Evolutionary conservation across 2,329 filamentous ascomycete species (phyloP).

Genomic region (Epichloe amarillans): DNA sequence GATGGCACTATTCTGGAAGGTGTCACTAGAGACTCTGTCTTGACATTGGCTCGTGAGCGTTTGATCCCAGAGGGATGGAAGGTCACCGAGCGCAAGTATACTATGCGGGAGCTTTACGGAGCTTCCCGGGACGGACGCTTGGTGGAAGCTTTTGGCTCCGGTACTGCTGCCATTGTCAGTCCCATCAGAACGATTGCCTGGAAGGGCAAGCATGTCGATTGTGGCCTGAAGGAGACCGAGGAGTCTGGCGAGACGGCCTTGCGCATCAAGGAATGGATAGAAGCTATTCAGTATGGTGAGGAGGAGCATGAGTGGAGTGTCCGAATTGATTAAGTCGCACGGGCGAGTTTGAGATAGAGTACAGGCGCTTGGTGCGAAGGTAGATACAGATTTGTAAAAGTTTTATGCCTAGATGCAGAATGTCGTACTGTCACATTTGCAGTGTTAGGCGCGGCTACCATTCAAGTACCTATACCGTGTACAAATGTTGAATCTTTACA

Average conservation of each 20-base stretch:
- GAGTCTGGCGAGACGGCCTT: conserved; percentile 80
- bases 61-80: conserved; percentile 79
- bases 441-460: neutral
- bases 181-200: conserved; percentile 84
- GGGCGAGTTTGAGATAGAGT: neutral
- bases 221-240: conserved; percentile 65
- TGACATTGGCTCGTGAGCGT: conserved; percentile 73
- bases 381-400: neutral
- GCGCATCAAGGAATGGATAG: conserved; percentile 93
- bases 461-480: neutral
- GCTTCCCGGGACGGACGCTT: conserved; percentile 74
- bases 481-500: neutral
- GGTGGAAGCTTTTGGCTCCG: conserved; percentile 85
- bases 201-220: conserved; percentile 68
- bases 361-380: neutral
- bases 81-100: conserved; percentile 78
- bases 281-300: conserved; percentile 88
- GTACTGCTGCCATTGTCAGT: conserved; percentile 87
- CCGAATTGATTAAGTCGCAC: conserved; percentile 17
- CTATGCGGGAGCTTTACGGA: conserved; percentile 73
- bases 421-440: neutral
- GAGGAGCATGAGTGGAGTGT: conserved; percentile 87
- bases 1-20: conserved; percentile 95
- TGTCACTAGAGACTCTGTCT: conserved; percentile 82
- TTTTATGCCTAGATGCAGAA: neutral